phyloP scores from a whole-genome alignment of 1,284 basidiomycete species.

The Termitomyces sp. region DNA sequence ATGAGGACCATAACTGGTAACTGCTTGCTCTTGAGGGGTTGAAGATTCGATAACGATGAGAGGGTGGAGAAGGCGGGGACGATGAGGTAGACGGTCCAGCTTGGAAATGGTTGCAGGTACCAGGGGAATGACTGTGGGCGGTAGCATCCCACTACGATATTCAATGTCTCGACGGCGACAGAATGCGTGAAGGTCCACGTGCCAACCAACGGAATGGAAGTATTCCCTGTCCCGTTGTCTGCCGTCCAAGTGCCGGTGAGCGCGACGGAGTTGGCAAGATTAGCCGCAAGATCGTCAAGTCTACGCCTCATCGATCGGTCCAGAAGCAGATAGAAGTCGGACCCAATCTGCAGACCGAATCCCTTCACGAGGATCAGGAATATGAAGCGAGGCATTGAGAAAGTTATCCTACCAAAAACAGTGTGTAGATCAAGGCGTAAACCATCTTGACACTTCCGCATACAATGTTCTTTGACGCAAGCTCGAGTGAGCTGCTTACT shows the following conservation, averaged over 20 bases:
- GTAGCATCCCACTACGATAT: slow-evolving; percentile 65
- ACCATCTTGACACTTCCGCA: slow-evolving; percentile 89
- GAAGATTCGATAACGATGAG: slow-evolving; percentile 72
- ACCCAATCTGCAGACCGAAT: slow-evolving; percentile 85
- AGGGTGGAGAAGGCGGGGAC: slow-evolving; percentile 79
- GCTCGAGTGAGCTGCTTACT: slow-evolving; percentile 83
- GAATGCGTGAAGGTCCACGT: slow-evolving; percentile 72
- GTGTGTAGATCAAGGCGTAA: slow-evolving; percentile 82
- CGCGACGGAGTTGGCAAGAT: slow-evolving; percentile 43
- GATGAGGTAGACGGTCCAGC: slow-evolving; percentile 72
- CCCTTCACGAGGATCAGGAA: slow-evolving; percentile 39
- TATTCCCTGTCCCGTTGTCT: slow-evolving; percentile 53
- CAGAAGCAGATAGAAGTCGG: slow-evolving; percentile 78
- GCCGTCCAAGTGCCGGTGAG: slow-evolving; percentile 66
- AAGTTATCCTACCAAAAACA: slow-evolving; percentile 58
- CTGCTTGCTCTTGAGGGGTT: slow-evolving; percentile 67
- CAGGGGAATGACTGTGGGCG: slow-evolving; percentile 62
- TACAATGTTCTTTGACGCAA: slow-evolving; percentile 85
- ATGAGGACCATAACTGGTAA: slow-evolving; percentile 83
- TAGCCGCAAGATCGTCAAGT: slow-evolving; percentile 48
- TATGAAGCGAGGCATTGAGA: background rate
- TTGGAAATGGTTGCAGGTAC: slow-evolving; percentile 76
- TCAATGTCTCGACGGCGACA: slow-evolving; percentile 34
- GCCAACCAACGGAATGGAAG: slow-evolving; percentile 50
- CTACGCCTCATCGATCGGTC: slow-evolving; percentile 55